phyloP scores from a whole-genome alignment of 495 filamentous ascomycete species.

The Aspergillus sclerotioniger region DNA sequence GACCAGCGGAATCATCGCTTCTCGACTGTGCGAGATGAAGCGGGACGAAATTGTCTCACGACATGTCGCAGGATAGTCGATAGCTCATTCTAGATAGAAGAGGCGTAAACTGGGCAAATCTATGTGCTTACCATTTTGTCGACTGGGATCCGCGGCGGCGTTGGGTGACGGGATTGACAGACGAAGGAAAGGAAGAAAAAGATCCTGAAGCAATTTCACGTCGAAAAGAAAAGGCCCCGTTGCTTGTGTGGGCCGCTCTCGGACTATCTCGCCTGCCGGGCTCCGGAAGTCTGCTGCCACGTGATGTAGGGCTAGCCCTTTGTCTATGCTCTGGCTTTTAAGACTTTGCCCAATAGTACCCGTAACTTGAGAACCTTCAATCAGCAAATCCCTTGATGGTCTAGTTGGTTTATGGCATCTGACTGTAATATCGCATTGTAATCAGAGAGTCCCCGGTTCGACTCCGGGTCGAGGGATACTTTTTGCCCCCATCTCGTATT shows the following conservation, averaged over 20 bases:
- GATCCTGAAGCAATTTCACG: conserved; percentile 25
- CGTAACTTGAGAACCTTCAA: too few species aligned
- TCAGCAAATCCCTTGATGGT: neutral
- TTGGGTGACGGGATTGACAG: conserved; percentile 44
- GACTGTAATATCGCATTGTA: too few species aligned
- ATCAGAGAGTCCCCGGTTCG: too few species aligned
- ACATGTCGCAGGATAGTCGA: conserved; percentile 39
- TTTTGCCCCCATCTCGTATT: too few species aligned
- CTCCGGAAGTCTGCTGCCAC: conserved; percentile 3
- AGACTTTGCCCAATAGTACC: neutral
- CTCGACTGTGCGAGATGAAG: conserved; percentile 36
- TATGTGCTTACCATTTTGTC: conserved; percentile 53
- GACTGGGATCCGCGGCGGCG: conserved; percentile 43
- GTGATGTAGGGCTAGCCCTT: conserved; percentile 24
- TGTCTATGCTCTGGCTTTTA: neutral
- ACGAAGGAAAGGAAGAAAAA: conserved; percentile 27
- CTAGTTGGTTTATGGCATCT: neutral
- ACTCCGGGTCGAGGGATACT: too few species aligned
- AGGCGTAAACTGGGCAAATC: conserved; percentile 24
- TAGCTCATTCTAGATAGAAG: conserved; percentile 20
- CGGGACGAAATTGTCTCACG: conserved; percentile 32
- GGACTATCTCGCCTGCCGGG: conserved; percentile 20
- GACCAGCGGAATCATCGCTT: conserved; percentile 42
- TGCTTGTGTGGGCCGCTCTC: conserved; percentile 40
- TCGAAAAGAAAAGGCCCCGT: conserved; percentile 23